Evolutionary conservation across 2,329 filamentous ascomycete genomes (phyloP).

Genomic region (Cladophialophora immunda): DNA sequence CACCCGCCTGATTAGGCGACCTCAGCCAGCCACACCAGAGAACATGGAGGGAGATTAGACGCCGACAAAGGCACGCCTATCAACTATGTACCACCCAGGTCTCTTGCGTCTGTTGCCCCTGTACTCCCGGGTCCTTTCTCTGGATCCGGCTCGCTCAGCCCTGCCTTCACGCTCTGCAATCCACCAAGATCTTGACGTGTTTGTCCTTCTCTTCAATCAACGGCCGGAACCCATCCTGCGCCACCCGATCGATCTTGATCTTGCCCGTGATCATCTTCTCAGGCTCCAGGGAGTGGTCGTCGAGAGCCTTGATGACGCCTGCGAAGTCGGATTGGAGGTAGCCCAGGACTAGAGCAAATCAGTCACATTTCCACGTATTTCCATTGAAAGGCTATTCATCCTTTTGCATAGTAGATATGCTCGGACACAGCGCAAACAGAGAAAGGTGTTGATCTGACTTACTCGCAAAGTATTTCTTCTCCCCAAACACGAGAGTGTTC

Average conservation of each 20-base stretch:
- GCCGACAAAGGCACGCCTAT: no score
- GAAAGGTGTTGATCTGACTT: conserved; percentile 23
- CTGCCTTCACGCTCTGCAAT: conserved; percentile 30
- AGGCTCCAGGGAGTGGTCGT: conserved; percentile 59
- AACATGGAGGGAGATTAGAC: no score
- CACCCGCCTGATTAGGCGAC: no score
- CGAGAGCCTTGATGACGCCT: conserved; percentile 63
- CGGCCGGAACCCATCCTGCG: conserved; percentile 65
- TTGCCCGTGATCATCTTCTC: conserved; percentile 68
- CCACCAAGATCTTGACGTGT: conserved; percentile 69
- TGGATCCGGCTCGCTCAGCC: neutral
- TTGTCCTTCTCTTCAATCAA: conserved; percentile 68
- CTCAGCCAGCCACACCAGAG: no score
- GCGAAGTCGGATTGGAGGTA: conserved; percentile 65
- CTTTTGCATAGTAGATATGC: no score
- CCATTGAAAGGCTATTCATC: no score
- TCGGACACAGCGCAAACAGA: neutral
- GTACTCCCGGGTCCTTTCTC: no score
- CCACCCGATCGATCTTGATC: conserved; percentile 64
- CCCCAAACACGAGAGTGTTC: conserved; percentile 63
- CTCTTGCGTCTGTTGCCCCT: neutral
- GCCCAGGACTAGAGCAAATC: conserved; percentile 46
- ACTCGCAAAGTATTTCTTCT: conserved; percentile 62
- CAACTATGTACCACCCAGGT: neutral
- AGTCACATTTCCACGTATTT: no score